Conservation (phyloP, 106 monocot genomes). For the Apostasia shenzhenica region DNA sequence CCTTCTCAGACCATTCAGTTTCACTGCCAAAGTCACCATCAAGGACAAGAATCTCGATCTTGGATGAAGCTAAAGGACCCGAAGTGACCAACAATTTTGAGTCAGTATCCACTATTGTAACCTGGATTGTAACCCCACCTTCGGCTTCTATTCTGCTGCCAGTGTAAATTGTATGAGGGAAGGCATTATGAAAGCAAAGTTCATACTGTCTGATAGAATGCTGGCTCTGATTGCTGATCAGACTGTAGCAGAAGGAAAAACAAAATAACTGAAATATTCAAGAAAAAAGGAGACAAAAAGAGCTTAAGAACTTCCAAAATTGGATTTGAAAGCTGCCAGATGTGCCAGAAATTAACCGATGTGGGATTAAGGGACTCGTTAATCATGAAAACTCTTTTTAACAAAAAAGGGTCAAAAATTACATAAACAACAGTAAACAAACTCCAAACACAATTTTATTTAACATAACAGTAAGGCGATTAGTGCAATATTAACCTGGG, state of each 20-base stretch:
- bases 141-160: slow-evolving; percentile 69
- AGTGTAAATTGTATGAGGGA: slow-evolving; percentile 75
- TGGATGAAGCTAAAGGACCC: slow-evolving; percentile 48
- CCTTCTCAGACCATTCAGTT: slow-evolving; percentile 63
- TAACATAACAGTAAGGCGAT: neutral
- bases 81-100: slow-evolving; percentile 29
- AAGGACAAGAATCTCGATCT: slow-evolving; percentile 70
- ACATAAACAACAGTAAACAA: neutral
- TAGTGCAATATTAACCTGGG: slow-evolving; percentile 24
- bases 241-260: slow-evolving; percentile 18
- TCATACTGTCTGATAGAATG: slow-evolving; percentile 28
- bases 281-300: neutral
- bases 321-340: neutral
- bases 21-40: slow-evolving; percentile 78
- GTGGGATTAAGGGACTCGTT: neutral
- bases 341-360: neutral
- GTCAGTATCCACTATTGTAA: slow-evolving; percentile 36
- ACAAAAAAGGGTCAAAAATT: neutral
- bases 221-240: slow-evolving; percentile 31
- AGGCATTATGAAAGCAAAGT: slow-evolving; percentile 43
- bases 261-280: neutral
- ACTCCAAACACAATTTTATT: neutral
- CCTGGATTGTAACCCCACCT: slow-evolving; percentile 35
- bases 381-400: neutral
- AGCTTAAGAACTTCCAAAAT: neutral